Evolutionary conservation across 1,139 yeast genomes (phyloP), one percentile per base, ranked within the genome.

Genomic region (Kodamaea arcana): DNA sequence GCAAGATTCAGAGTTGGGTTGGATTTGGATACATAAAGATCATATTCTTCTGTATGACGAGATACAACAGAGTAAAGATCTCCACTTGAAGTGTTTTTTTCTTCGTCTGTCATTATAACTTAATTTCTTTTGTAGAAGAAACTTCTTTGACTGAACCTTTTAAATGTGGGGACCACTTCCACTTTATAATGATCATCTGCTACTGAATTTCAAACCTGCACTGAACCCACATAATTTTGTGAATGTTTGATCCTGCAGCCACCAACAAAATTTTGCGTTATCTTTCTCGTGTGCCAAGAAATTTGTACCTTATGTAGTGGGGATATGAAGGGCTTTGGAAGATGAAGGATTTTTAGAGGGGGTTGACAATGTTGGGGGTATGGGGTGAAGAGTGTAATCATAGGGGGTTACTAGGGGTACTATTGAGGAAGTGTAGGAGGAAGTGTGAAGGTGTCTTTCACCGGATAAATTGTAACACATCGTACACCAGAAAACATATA

Each of bases 21-120:
- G 12, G 77, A 70, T 51, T 61, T 60, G 21, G 73, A 59, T 31
- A 72, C 71, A 30, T 66, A 64, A 30, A 72, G 55, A 46, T 72
- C 68, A 53, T 73, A 72, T 35, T 73, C 77, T 25, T 65, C 70
- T 4, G 78, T 70, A 45, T 72, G 78, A 35, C 72, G 59, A 29
- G 69, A 62, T 36, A 63, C 51, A 31, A 60, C 50, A 4, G 67
- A 61, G 34, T 51, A 51, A 27, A 50, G 50, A 37, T 61, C 68
- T 25, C 28, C 28, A 5, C 28, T 17, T 17, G 24, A 31, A 15
- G 30, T 28, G 37, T 42, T 45, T 43, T 59, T 58, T 44, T 58
- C 62, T 18, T 36, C 32, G 37, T 57, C 59, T 21, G 36, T 34
- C 41, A 37, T 35, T 16, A 11, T 30, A n/a, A n/a, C n/a, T n/a